Evolutionary conservation across 306 rosid genomes (phyloP), one percentile per base, ranked within the genome.

Genomic region (Glycine latifolia): DNA sequence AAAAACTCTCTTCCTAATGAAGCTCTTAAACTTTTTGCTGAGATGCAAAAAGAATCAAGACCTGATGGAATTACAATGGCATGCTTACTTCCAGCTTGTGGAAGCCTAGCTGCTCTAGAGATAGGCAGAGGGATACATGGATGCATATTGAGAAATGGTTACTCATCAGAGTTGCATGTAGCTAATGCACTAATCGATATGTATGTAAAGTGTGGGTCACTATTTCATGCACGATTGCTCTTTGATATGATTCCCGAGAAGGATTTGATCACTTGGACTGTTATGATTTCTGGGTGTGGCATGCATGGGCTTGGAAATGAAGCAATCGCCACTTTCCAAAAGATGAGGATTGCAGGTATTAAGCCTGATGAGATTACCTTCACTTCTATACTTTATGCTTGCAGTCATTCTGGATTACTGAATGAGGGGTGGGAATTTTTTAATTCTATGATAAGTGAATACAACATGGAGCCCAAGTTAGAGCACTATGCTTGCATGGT

Each of bases 401-500:
- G 97, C 79, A 88, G 92, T 85, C 94, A 88, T 86, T 90, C 91
- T 52, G 92, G 94, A 75, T 86, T 90, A 80, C 37, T 88, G 71
- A 85, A 88, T 76, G 91, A 91, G 77, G 97, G 92, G 59, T 85
- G 92, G 97, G 76, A 63, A 14, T 81, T 88, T 65, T 91, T 83
- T 60, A 39, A 87, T 50, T 82, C 75, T 59, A 90, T 91, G 91
- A 88, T 48, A 86, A 78, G 76, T 3, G 88, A 85, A 72, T 84
- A 43, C 76, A 75, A 56, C 33, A 85, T 91, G 46, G 87, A 85
- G 73, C 94, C 97, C 56, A 82, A 78, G 60, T 80, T 88, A 79
- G 90, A 88, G 78, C 97, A 90, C 68, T 90, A 87, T 82, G 90
- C 97, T 6, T 88, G 97, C 67, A 90, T 91, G 94, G 92, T 90